Base-by-base conservation (phyloP, 75 land plant species). In the Cupressus sempervirens region DNA sequence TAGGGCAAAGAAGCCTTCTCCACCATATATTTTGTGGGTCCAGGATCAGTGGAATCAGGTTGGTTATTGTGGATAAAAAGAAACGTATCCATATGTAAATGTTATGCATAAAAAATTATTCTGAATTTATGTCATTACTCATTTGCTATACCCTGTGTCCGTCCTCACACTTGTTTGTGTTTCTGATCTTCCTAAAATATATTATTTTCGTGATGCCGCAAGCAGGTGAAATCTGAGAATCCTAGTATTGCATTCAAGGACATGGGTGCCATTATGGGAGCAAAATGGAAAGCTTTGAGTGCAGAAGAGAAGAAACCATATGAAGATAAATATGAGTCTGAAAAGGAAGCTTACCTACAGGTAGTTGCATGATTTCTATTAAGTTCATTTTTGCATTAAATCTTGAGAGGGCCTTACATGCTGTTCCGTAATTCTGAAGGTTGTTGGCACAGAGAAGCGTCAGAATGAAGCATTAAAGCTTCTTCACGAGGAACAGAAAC, bases 291-390 rank as follows among this genome's bases (percentile, higher is more conserved):
- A 88, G 87, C 70, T 26, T 86, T 95, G 46, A 90, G 87, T 7
- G 90, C 95, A 29, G 97, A 93, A 77, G 98, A 95, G 85, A 93
- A 92, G 89, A 95, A 92, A 87, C 98, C 98, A n/a, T 96, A 95
- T 70, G 95, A 93, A 83, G 97, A 95, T 79, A 90, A 86, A 84
- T 96, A 95, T 77, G 89, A 93, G 82, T 86, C 86, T 20, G 93
- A 92, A 48, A 96, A 93, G 84, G 95, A 93, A 67, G 90, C 90
- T 18, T 96, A 96, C 84, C 74, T 85, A 46, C 89, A 89, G 90
- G 91, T 88, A 43, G 30, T 43, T 83, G 30, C 67, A 9, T 81
- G 65, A 32, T 79, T 29, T 50, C 20, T 8, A 84, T 34, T 0
- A 40, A 48, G 36, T 80, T 18, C 15, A 30, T 3, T 62, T 43